phyloP scores from a whole-genome alignment of 2,329 filamentous ascomycete species.

The Juglanconis juglandina region DNA sequence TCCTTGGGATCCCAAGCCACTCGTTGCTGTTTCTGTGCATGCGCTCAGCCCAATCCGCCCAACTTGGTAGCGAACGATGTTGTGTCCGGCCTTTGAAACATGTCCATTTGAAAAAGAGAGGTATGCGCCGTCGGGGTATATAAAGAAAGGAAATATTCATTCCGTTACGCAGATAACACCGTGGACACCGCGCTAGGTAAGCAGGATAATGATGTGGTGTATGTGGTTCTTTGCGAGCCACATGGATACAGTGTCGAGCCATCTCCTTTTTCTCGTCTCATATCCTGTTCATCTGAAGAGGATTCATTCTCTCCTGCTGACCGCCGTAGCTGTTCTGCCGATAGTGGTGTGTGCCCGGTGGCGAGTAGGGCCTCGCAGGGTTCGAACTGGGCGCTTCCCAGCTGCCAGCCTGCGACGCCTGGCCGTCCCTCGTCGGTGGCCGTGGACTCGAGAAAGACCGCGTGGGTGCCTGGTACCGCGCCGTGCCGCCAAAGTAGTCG shows the following conservation, averaged over 20 bases:
- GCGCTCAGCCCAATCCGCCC: too few relatives aligned
- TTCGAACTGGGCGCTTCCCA: conserved; percentile 27
- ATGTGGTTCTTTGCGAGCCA: neutral
- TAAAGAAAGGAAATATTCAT: too few relatives aligned
- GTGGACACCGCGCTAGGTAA: neutral
- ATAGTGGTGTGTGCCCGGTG: conserved; percentile 23
- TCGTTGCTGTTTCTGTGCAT: too few relatives aligned
- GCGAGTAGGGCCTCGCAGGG: conserved; percentile 8
- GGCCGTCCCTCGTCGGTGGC: conserved; percentile 34
- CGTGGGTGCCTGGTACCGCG: conserved; percentile 51
- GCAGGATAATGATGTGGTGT: neutral
- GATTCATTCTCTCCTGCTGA: conserved; percentile 44
- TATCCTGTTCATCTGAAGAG: conserved; percentile 55
- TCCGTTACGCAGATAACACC: neutral
- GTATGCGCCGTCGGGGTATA: neutral
- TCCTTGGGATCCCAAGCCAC: too few relatives aligned
- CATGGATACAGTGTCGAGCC: neutral
- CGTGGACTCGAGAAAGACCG: conserved; percentile 56
- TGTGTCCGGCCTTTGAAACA: too few relatives aligned
- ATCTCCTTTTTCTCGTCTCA: conserved; percentile 25
- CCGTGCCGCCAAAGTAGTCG: conserved; percentile 55
- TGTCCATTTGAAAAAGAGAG: neutral
- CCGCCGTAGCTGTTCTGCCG: conserved; percentile 15
- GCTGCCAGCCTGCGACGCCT: conserved; percentile 37
- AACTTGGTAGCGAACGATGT: too few relatives aligned